Base-by-base conservation (phyloP, 768 basidiomycete genomes). In the Steccherinum ochraceum region DNA sequence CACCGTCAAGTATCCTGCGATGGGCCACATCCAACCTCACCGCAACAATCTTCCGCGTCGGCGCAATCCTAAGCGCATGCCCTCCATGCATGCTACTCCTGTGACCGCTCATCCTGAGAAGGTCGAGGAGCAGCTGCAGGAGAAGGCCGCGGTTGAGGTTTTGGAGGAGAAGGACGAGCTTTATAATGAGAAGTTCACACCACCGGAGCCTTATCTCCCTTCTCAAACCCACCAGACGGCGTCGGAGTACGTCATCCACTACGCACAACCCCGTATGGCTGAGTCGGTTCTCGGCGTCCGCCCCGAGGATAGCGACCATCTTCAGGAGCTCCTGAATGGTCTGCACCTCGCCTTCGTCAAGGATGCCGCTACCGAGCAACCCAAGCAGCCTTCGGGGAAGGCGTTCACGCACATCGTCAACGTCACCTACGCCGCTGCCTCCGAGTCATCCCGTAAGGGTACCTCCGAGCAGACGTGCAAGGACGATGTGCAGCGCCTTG, bases 351-450 rank as follows among this genome's bases (percentile, higher is more conserved):
- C 64, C 4, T 64, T 61, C 57, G 44, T 41, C 39, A 44, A 43
- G n/a, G 40, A 30, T 24, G 48, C 46, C 51, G 40, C 40, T 2
- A 12, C 50, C 23, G 41, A 47, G 48, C 24, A 23, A 5, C n/a
- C n/a, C n/a, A n/a, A n/a, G n/a, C 54, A 18, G 4, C 25, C 45
- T 39, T 30, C 44, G 41, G 53, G 55, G 11, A 52, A 43, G 12
- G 51, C 56, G 20, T 60, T 58, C 58, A 58, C 62, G 39, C 64
- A 65, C 57, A 26, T 63, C 53, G 54, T 65, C 55, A 54, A 56
- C 43, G 54, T 65, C 40, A 50, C 49, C 24, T 21, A 25, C 12
- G 13, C 10, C 21, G 12, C 54, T 23, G 40, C 26, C 30, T 24
- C 45, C 40, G 42, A 51, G 44, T n/a, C n/a, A n/a, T 20, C 5